Evolutionary conservation across 2,329 filamentous ascomycete genomes (phyloP).

Genomic region (Sordariomycetes sp.): DNA sequence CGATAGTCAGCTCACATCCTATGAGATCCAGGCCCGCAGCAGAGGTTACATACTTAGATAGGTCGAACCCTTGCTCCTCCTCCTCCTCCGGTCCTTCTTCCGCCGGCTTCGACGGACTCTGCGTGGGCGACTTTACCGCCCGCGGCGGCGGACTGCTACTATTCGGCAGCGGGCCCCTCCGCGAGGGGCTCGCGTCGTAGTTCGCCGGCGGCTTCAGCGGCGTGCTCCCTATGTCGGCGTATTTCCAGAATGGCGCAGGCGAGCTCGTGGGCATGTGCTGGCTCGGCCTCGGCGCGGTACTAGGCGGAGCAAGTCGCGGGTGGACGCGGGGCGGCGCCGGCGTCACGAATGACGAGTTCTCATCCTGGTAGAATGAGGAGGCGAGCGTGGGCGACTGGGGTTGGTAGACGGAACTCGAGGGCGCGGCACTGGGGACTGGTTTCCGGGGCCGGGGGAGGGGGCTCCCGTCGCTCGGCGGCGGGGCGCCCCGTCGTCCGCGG

Average conservation of each 20-base stretch:
- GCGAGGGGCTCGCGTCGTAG: conserved; percentile 48
- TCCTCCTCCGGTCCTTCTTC: conserved; percentile 17
- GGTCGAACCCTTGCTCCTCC: conserved; percentile 38
- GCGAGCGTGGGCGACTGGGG: conserved; percentile 46
- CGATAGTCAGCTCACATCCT: not conserved
- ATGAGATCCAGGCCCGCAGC: not conserved
- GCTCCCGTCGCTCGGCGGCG: conserved; percentile 41
- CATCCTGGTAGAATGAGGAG: conserved; percentile 49
- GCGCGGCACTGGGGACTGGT: conserved; percentile 22
- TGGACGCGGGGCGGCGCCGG: conserved; percentile 62
- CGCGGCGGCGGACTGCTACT: conserved; percentile 46
- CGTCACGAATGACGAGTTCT: conserved; percentile 50
- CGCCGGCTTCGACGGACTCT: conserved; percentile 19
- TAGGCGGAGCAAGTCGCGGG: conserved; percentile 64
- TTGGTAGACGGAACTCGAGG: conserved; percentile 33
- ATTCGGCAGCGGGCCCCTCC: conserved; percentile 29
- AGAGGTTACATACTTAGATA: conserved; percentile 36
- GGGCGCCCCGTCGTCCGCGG: conserved; percentile 11
- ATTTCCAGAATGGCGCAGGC: conserved; percentile 82
- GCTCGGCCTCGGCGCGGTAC: conserved; percentile 67
- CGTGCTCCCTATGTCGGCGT: conserved; percentile 63
- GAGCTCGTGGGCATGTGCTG: conserved; percentile 79
- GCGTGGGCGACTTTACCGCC: conserved; percentile 34
- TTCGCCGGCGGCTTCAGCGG: conserved; percentile 38
- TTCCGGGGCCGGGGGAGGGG: conserved; percentile 46